A percentile compares a stretch with the other conserved stretches of the same genome.
Conservation (phyloP, 2,329 filamentous ascomycete genomes). For the Daldinia sp. region DNA sequence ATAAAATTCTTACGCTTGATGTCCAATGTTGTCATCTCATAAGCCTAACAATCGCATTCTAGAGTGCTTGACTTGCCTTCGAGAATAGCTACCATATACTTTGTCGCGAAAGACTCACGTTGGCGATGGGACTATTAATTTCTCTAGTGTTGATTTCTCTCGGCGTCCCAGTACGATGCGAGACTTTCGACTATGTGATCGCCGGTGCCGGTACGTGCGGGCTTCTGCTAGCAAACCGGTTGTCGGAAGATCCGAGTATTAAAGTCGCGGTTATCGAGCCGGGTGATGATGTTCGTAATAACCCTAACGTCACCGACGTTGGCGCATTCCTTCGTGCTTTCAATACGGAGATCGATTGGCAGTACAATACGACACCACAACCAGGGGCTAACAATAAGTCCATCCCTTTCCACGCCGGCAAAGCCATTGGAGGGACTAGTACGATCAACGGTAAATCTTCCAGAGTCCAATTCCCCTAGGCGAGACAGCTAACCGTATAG, state of each 20-base stretch:
- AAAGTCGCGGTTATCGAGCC: constrained; percentile 51
- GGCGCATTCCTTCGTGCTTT: constrained; percentile 41
- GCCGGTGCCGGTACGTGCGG: constrained; percentile 51
- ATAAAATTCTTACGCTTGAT: neutral
- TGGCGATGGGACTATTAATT: constrained; percentile 16
- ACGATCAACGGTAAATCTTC: constrained; percentile 50
- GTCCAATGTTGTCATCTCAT: neutral
- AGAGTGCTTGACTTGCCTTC: neutral
- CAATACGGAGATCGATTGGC: constrained; percentile 48
- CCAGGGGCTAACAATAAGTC: constrained; percentile 44
- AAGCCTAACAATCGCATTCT: neutral
- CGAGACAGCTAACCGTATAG: constrained; percentile 38
- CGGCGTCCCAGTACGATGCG: constrained; percentile 19
- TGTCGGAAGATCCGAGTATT: constrained; percentile 47
- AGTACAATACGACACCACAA: constrained; percentile 48
- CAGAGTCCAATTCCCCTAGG: constrained; percentile 12
- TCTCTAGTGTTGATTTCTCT: constrained; percentile 12
- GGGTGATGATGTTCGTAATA: constrained; percentile 48
- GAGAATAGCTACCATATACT: neutral
- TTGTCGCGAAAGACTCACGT: neutral
- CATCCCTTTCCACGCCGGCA: constrained; percentile 48
- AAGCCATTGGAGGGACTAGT: constrained; percentile 52
- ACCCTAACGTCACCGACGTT: constrained; percentile 47
- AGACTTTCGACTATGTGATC: constrained; percentile 50
- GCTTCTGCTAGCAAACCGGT: constrained; percentile 50